Evolutionary conservation across 140 eudicot genomes (phyloP), one percentile per base, ranked within the genome.

Genomic region (Bidens hawaiensis): DNA sequence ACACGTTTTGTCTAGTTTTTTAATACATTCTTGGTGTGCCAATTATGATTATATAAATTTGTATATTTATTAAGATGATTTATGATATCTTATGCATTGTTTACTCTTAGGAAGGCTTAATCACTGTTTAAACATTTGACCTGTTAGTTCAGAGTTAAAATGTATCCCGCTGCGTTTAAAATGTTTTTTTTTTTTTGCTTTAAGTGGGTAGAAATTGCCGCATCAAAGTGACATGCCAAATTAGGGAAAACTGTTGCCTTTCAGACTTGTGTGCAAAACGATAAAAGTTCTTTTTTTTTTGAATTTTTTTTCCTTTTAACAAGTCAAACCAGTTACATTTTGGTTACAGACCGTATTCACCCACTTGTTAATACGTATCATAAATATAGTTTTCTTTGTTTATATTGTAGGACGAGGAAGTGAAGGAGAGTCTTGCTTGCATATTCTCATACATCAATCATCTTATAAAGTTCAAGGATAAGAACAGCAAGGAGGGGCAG

Each of bases 401-500:
- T 41, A 15, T 73, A 12, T 42, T 78, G 68, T 70, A 91, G 98
- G 84, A 87, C 13, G 87, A 82, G 71, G 73, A 40, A 13, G 62
- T 55, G 64, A 84, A 46, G 70, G 66, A 26, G 70, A 82, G 57
- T 50, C 77, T 80, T 12, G n/a, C n/a, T n/a, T n/a, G n/a, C n/a
- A n/a, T n/a, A n/a, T n/a, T n/a, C n/a, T n/a, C n/a, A n/a, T n/a
- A n/a, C n/a, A n/a, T n/a, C n/a, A n/a, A n/a, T n/a, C n/a, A n/a
- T n/a, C n/a, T n/a, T n/a, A n/a, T n/a, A n/a, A n/a, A n/a, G n/a
- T n/a, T n/a, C n/a, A n/a, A n/a, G n/a, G n/a, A n/a, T n/a, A n/a
- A n/a, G n/a, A 91, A 91, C 19, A 51, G 91, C 60, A 75, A 87
- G n/a, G n/a, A n/a, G n/a, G n/a, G n/a, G n/a, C n/a, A 78, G 63